phyloP scores from a whole-genome alignment of 2,329 filamentous ascomycete species.

The Teratosphaeria pseudoeucalypti region DNA sequence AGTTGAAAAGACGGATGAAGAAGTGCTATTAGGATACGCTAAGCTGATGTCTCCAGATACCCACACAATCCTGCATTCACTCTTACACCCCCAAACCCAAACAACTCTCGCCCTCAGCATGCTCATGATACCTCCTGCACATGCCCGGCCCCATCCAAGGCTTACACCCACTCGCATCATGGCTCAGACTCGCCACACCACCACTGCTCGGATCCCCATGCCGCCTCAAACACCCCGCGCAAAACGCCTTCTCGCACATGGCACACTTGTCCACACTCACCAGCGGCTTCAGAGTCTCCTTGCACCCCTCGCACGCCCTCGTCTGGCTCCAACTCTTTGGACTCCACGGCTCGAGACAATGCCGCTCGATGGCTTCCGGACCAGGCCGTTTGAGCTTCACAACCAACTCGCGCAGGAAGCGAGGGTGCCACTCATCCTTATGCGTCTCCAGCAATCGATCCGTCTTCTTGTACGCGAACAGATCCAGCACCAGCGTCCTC shows the following conservation, averaged over 20 bases:
- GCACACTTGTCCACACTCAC: constrained; percentile 30
- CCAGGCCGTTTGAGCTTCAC: constrained; percentile 38
- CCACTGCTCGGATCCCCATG: constrained; percentile 11
- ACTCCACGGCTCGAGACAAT: constrained; percentile 31
- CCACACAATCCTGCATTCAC: background rate
- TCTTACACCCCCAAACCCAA: constrained; percentile 1
- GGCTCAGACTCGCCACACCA: constrained; percentile 12
- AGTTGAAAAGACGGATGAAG: background rate
- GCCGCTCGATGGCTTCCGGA: constrained; percentile 31
- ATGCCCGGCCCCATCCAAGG: constrained; percentile 27
- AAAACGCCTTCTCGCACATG: constrained; percentile 33
- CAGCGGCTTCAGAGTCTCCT: constrained; percentile 29
- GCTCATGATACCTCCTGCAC: constrained; percentile 29
- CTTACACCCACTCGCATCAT: constrained; percentile 29
- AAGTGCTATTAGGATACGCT: background rate
- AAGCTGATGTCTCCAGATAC: background rate
- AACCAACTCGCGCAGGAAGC: constrained; percentile 37
- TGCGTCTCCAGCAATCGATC: constrained; percentile 38
- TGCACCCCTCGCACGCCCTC: constrained; percentile 30
- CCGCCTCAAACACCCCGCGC: constrained; percentile 29
- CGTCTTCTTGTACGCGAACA: constrained; percentile 45
- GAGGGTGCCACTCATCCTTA: constrained; percentile 38
- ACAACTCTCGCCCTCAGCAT: constrained; percentile 23
- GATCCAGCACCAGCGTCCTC: constrained; percentile 34
- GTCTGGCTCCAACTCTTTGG: constrained; percentile 25